Percentiles rank a stretch among this genome's conserved stretches.
phyloP scores from a whole-genome alignment of 2,329 filamentous ascomycete genomes.

The Trichoderma citrinoviride region DNA sequence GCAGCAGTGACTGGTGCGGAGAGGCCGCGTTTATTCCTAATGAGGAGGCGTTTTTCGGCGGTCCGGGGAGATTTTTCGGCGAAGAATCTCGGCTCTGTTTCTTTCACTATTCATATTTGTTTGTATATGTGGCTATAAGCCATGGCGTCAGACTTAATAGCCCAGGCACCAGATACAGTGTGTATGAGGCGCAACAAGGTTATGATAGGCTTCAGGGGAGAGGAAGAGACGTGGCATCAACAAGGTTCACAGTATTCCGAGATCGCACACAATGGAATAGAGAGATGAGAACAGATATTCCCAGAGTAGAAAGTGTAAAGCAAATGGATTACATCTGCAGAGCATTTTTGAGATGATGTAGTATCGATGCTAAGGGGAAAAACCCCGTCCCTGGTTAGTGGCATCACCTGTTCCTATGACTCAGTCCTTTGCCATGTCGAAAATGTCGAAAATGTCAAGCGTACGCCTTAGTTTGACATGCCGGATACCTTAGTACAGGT shows the following conservation, averaged over 20 bases:
- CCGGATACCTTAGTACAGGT: background rate
- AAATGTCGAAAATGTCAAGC: slow-evolving; percentile 15
- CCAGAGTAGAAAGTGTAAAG: too few species aligned
- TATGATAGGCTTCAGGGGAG: background rate
- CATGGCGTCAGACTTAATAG: background rate
- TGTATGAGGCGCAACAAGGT: background rate
- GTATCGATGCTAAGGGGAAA: too few species aligned
- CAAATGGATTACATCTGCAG: too few species aligned
- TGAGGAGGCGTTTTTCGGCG: background rate
- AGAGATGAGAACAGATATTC: too few species aligned
- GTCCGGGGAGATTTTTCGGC: background rate
- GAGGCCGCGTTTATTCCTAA: background rate
- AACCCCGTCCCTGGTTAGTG: background rate
- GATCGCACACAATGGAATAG: too few species aligned
- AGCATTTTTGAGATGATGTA: too few species aligned
- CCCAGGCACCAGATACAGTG: background rate
- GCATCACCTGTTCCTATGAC: slow-evolving; percentile 2
- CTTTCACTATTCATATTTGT: background rate
- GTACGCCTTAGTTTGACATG: slow-evolving; percentile 9
- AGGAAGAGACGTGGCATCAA: background rate
- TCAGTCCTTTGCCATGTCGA: slow-evolving; percentile 6
- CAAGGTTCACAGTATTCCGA: too few species aligned
- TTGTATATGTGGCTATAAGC: background rate
- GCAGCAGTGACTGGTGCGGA: background rate
- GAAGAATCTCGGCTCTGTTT: background rate